Evolutionary conservation across 1,284 basidiomycete species (phyloP), one percentile per base, ranked within the genome.

Genomic region (Pseudozyma hubeiensis): DNA sequence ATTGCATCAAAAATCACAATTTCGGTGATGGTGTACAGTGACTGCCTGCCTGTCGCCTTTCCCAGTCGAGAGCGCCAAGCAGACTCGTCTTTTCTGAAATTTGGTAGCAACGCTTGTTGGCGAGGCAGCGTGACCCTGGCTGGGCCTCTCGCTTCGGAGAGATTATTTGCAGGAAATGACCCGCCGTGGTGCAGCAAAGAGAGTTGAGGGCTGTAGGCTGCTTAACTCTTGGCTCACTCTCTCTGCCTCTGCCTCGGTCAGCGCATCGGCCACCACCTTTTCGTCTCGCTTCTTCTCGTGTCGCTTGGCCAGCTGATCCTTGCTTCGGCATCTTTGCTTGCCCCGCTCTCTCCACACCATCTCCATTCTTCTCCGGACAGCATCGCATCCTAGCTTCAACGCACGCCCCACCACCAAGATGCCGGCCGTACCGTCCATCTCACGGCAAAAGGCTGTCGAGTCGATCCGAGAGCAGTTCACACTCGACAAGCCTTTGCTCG

Each of bases 381-480:
- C 24, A 24, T 24, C 24, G 24, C 24, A 24, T 24, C 24, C 24
- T 24, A 24, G 8, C 44, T 29, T 7, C 9, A 14, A 24, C 34
- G 5, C 3, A 31, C 9, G 11, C n/a, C 5, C 5, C 7, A 45
- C 14, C 43, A 61, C 31, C 35, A 47, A 17, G 13, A 79, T 77
- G 77, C 77, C 75, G 31, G 68, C 77, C 17, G 74, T 72, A 41
- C 66, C 67, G n/a, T 31, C 56, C 14, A 39, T 73, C 9, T 61
- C 77, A 31, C 65, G 75, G 57, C 63, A 65, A 24, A 34, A 64
- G 16, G 75, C 75, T 45, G 55, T 82, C 48, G 41, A 56, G 33
- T 29, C 57, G 29, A 64, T 82, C 49, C 55, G 71, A 40, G 45
- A 59, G 43, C 63, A 79, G 37, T 81, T 81, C 51, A 55, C 63